Evolutionary conservation across 495 filamentous ascomycete species (phyloP), one percentile per base, ranked within the genome.

Genomic region (Lophiotrema nucula): DNA sequence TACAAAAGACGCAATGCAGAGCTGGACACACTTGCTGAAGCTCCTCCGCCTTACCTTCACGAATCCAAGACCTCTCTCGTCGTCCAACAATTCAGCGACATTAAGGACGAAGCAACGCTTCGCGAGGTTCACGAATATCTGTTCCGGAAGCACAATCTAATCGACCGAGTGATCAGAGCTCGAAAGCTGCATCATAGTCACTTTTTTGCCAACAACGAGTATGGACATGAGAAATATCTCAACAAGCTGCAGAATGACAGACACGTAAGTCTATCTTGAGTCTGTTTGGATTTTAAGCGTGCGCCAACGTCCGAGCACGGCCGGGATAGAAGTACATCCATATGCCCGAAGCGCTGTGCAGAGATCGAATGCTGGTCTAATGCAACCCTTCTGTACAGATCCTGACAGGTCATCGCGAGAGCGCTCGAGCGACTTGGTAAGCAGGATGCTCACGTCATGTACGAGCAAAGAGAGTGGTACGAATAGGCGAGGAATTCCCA

Each of bases 181-280:
- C 72, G 78, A 16, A 79, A 77, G 58, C 66, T 79, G 41, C 79
- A 82, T 59, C 79, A 80, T 61, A 75, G 69, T 47, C 77, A 77
- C 48, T 81, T 81, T 56, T 81, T 74, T 62, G 68, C 72, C 3
- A 53, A 72, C 48, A 47, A 68, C 16, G 67, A 70, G 37, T 71
- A 67, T 45, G 70, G 65, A 22, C 67, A 70, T 47, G 73, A 60
- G 68, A 69, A 52, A 72, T 72, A 74, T 61, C 70, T 82, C 1
- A 75, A 77, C 55, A 71, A 67, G 43, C 70, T 81, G 16, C 73
- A 73, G 26, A 73, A 63, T 38, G 68, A 70, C 10, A 74, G 73
- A 23, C 69, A 70, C 21, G 71, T 72, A 21, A n/a, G n/a, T n/a
- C n/a, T n/a, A n/a, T n/a, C n/a, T n/a, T n/a, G n/a, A n/a, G n/a